Evolutionary conservation across 306 rosid genomes (phyloP).

Genomic region (Lablab purpureus): DNA sequence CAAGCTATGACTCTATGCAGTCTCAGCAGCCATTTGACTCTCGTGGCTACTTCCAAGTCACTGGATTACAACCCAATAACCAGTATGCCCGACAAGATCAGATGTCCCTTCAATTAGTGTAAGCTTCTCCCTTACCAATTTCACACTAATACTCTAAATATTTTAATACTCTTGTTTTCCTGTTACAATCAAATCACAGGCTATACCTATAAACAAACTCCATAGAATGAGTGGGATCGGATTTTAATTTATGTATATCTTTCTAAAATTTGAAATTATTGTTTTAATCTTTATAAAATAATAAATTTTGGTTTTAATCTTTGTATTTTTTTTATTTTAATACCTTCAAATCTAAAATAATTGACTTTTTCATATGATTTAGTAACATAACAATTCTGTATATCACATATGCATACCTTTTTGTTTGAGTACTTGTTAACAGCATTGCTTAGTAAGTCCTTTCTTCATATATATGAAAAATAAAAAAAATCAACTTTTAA

Average conservation of each 20-base stretch:
- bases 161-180: no score
- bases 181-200: not conserved
- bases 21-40: slow-evolving; percentile 65
- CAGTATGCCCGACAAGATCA: slow-evolving; percentile 78
- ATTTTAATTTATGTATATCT: no score
- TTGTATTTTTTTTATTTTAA: no score
- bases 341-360: no score
- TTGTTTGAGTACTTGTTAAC: not conserved
- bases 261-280: no score
- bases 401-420: not conserved
- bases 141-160: no score
- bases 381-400: not conserved
- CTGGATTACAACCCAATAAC: slow-evolving; percentile 76
- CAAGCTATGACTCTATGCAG: slow-evolving; percentile 69
- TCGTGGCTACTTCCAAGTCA: slow-evolving; percentile 80
- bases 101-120: slow-evolving; percentile 84
- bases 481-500: not conserved
- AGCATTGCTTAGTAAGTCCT: not conserved
- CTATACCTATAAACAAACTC: not conserved
- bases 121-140: no score
- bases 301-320: no score
- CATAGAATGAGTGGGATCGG: no score
- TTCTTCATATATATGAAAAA: no score
- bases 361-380: not conserved
- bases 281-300: no score